Base-by-base conservation (phyloP, 2,329 filamentous ascomycete species). In the Fusarium sp. region DNA sequence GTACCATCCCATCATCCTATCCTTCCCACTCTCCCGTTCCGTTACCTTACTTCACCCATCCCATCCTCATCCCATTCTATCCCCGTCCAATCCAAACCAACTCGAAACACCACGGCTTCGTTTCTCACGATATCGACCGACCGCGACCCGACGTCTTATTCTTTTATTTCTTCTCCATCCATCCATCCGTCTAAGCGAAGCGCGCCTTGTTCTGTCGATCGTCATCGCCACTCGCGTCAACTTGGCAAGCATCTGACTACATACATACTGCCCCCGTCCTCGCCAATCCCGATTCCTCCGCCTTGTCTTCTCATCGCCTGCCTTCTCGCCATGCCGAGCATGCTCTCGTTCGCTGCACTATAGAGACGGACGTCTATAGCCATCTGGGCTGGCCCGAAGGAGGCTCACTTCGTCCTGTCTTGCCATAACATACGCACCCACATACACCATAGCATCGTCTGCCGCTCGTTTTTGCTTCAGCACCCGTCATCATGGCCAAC, bases 341-440 rank as follows among this genome's bases (percentile, higher is more conserved):
- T 76, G 72, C 76, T 70, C 67, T 72, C 66, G 62, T 73, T 74
- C 63, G 70, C 74, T 76, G 76, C 73, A 75, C 79, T 79, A 80
- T 82, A 83, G 79, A 83, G 79, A 80, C 79, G 79, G 80, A 80
- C 77, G 78, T 71, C 74, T 71, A 67, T 66, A 76, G 71, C 75
- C 75, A 68, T 66, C 63, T 75, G 78, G 77, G 79, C 74, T 76
- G 78, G 80, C 80, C 76, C 56, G 72, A 72, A 64, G 62, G 65
- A 78, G 77, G 76, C 76, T 72, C 62, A 65, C 58, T 39, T 62
- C 59, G 68, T 75, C 72, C 63, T 70, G 66, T 63, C 56, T 64
- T 69, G 27, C 23, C 64, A 56, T 61, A 64, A 52, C 52, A n/a
- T 27, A 50, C 65, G 37, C 63, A 58, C 41, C 54, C 54, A 60